These are phyloP conservation scores for Cutaneotrichosporon sp. DNA, from an alignment of 1,284 basidiomycete genomes.

Conservation along the genomic window DNA sequence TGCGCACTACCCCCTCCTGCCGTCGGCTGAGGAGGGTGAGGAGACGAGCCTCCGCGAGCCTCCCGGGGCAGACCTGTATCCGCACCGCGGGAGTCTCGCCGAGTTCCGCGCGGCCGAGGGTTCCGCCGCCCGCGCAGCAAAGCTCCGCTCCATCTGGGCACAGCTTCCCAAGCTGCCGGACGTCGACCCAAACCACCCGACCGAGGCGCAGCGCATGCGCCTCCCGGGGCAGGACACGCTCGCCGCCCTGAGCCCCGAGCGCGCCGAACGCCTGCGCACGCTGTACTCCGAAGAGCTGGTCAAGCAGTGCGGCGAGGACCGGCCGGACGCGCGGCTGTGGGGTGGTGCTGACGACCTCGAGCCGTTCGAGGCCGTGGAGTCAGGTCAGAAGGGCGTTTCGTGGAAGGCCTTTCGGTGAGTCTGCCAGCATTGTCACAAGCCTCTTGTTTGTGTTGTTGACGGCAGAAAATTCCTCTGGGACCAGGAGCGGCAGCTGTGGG, in stretches of 20 bases:
- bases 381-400: slow-evolving; percentile 59
- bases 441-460: background rate
- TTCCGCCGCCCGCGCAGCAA: slow-evolving; percentile 38
- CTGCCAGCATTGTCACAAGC: background rate
- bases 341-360: slow-evolving; percentile 57
- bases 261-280: slow-evolving; percentile 66
- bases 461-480: slow-evolving; percentile 41
- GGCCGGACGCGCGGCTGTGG: slow-evolving; percentile 54
- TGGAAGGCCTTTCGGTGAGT: slow-evolving; percentile 72
- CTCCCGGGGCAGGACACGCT: slow-evolving; percentile 52
- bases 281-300: slow-evolving; percentile 79
- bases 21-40: background rate
- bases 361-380: slow-evolving; percentile 23
- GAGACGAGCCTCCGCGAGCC: slow-evolving; percentile 21
- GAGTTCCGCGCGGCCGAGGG: slow-evolving; percentile 52
- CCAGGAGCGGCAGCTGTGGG: slow-evolving; percentile 72
- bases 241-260: slow-evolving; percentile 63
- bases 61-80: slow-evolving; percentile 18
- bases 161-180: slow-evolving; percentile 46
- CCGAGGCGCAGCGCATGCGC: slow-evolving; percentile 43
- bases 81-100: slow-evolving; percentile 31
- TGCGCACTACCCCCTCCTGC: slow-evolving; percentile 15
- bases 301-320: slow-evolving; percentile 57
- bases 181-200: slow-evolving; percentile 31
- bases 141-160: slow-evolving; percentile 51